Conservation (phyloP, 108 stramenopile genomes). For the Cyclotella kingstonii region DNA sequence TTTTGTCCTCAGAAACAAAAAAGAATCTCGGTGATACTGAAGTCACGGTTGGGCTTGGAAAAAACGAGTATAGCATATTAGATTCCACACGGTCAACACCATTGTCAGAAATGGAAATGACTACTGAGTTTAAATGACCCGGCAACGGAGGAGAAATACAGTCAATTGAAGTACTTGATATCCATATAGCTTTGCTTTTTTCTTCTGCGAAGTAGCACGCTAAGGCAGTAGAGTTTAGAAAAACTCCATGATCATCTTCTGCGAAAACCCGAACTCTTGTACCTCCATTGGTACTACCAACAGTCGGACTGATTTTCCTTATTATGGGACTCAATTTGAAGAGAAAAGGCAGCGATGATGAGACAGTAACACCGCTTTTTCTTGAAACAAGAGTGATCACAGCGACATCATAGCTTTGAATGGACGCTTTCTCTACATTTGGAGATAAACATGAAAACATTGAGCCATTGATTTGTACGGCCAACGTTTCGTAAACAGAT, state of each 20-base stretch:
- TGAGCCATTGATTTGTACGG: neutral
- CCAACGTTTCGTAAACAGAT: neutral
- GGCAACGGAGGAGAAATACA: constrained; percentile 2
- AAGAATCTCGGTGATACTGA: neutral
- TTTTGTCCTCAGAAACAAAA: neutral
- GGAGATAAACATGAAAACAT: constrained; percentile 1
- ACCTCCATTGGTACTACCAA: constrained; percentile 1
- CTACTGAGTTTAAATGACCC: neutral
- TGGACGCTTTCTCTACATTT: neutral
- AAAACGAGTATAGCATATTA: neutral
- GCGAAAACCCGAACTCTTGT: neutral
- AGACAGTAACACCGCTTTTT: neutral
- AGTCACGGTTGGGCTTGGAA: neutral
- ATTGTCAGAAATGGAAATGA: constrained; percentile 13
- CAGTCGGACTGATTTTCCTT: constrained; percentile 1
- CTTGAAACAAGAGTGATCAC: neutral
- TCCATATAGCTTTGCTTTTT: constrained; percentile 3
- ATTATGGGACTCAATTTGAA: constrained; percentile 2
- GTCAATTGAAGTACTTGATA: neutral
- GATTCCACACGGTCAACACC: neutral
- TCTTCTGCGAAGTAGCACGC: constrained; percentile 6
- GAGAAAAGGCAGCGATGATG: constrained; percentile 1
- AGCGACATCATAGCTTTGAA: neutral
- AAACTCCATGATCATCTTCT: neutral
- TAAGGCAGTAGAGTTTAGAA: constrained; percentile 3